Base-by-base conservation (phyloP, 345 rosid genomes). In the Trapa incisa region DNA sequence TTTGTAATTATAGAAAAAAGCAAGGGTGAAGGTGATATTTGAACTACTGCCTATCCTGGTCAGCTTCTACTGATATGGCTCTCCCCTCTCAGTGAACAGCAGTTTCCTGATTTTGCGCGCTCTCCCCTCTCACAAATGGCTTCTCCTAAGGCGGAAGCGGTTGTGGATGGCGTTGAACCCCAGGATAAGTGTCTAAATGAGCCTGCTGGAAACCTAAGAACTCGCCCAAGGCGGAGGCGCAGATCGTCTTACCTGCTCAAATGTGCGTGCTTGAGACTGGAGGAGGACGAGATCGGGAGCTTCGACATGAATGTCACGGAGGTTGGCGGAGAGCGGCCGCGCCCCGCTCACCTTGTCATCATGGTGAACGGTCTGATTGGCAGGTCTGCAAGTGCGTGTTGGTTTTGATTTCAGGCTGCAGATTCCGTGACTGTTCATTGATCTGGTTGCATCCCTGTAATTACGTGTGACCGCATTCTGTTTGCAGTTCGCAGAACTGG, bases 311-410 rank as follows among this genome's bases (percentile, higher is more conserved):
- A 72, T 67, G 80, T 22, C 35, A 35, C 79, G n/a, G 81, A 81
- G 16, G 74, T 67, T 22, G 74, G 71, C 32, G 86, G 83, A 29
- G 80, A 81, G 75, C 78, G 50, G 37, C 15, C 78, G 6, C 48
- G 61, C 67, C 91, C 92, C 5, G 65, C 81, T 75, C 98, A 92
- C 71, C 83, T 92, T 2, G 87, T 92, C 72, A 71, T 89, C 65
- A 87, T 80, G 95, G 92, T 87, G 72, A 89, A 89, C 68, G 98
- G 98, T 73, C 81, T 92, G 50, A 78, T 86, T 52, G 96, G 98
- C 78, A 88, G 96, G 96, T 89, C 52, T 8, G 58, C 52, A 65
- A 32, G 42, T 37, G 33, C 35, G 14, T 50, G 37, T 39, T 8
- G 38, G 6, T 50, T 63, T 64, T n/a, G 67, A 47, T 6, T n/a